phyloP scores from a whole-genome alignment of 257 asterid species.

The Ballota nigra region DNA sequence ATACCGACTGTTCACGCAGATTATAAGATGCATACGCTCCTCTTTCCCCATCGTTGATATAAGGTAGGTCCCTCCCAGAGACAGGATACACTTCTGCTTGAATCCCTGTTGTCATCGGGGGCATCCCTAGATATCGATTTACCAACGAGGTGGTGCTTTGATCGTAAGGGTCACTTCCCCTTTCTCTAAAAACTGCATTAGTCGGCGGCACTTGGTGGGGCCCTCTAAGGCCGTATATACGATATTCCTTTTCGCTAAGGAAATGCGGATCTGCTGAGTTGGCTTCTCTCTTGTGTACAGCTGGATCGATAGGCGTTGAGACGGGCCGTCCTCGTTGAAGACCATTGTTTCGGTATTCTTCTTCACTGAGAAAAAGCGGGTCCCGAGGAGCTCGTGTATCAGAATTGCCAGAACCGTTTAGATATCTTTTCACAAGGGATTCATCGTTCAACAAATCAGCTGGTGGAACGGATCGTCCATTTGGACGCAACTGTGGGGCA shows the following conservation, averaged over 20 bases:
- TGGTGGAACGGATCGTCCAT: slow-evolving; percentile 26
- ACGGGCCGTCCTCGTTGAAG: slow-evolving; percentile 51
- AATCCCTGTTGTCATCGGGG: slow-evolving; percentile 23
- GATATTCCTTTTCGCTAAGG: slow-evolving; percentile 59
- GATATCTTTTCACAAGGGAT: slow-evolving; percentile 21
- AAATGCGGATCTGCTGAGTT: slow-evolving; percentile 27
- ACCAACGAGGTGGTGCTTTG: slow-evolving; percentile 69
- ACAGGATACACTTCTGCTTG: slow-evolving; percentile 35
- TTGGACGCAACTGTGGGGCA: slow-evolving; percentile 40
- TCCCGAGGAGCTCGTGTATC: slow-evolving; percentile 27
- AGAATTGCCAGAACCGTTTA: slow-evolving; percentile 18
- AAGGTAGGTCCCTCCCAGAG: slow-evolving; percentile 27
- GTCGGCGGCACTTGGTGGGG: slow-evolving; percentile 20
- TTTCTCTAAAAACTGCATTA: slow-evolving; percentile 20
- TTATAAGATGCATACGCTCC: slow-evolving; percentile 30
- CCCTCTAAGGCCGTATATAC: slow-evolving; percentile 53
- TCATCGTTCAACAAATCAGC: slow-evolving; percentile 28
- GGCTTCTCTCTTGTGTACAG: slow-evolving; percentile 37
- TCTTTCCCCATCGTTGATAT: slow-evolving; percentile 29
- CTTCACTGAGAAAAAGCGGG: slow-evolving; percentile 59
- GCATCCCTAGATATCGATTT: slow-evolving; percentile 52
- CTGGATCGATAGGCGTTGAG: slow-evolving; percentile 22
- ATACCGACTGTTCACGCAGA: slow-evolving; percentile 23
- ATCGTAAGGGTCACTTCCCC: slow-evolving; percentile 45
- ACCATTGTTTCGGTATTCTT: slow-evolving; percentile 72